Conservation (phyloP, 495 filamentous ascomycete species). For the Hypoxylon cercidicola region DNA sequence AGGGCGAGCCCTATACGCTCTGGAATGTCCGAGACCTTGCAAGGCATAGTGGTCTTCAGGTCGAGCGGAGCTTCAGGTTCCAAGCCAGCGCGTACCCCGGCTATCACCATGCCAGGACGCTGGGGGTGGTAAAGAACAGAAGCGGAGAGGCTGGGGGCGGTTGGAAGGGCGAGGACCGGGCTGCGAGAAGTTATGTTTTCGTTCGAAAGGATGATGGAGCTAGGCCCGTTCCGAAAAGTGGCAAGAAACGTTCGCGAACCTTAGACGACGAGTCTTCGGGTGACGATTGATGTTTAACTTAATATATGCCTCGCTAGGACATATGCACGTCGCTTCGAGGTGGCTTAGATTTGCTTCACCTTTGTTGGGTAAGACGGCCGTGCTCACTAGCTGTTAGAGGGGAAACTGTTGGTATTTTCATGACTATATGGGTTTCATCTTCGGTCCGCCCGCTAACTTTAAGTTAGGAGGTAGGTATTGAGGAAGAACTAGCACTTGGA, state of each 20-base stretch:
- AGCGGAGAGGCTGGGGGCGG: conserved; percentile 57
- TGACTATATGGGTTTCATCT: no score
- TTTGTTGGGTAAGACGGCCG: no score
- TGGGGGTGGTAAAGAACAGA: conserved; percentile 76
- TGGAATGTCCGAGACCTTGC: conserved; percentile 94
- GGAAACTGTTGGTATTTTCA: no score
- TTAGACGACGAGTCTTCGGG: conserved; percentile 52
- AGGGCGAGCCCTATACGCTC: conserved; percentile 90
- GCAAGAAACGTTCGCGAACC: conserved; percentile 57
- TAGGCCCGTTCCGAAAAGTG: conserved; percentile 46
- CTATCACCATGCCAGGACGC: conserved; percentile 87
- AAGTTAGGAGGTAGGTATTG: no score
- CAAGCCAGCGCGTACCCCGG: conserved; percentile 78
- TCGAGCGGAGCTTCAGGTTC: conserved; percentile 82
- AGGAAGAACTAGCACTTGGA: no score
- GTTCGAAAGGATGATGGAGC: conserved; percentile 65
- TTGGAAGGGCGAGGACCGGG: conserved; percentile 84
- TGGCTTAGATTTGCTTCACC: background rate
- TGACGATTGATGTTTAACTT: conserved; percentile 35
- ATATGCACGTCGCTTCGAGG: no score
- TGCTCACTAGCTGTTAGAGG: no score
- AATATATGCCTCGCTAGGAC: background rate
- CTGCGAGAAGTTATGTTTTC: conserved; percentile 83
- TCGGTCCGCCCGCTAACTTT: no score
- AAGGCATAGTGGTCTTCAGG: conserved; percentile 77